Evolutionary conservation across 768 basidiomycete genomes (phyloP).

Genomic region (Mycena maculata): DNA sequence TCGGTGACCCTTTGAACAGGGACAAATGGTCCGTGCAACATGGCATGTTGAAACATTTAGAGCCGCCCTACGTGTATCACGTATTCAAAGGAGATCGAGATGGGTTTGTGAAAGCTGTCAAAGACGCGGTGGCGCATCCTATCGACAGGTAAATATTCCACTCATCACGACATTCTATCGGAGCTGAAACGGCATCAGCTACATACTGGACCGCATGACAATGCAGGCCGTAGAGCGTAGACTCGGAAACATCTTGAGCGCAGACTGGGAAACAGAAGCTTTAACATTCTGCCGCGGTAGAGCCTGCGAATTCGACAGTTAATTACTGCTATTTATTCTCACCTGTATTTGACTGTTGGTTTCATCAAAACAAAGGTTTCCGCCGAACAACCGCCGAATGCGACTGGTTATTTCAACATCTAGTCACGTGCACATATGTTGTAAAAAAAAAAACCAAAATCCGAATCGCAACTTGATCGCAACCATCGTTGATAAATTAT

Average conservation of each 20-base stretch:
- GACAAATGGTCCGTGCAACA: constrained; percentile 47
- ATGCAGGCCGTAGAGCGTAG: constrained; percentile 32
- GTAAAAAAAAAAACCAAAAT: too few species aligned
- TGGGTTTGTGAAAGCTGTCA: constrained; percentile 44
- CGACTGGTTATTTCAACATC: not conserved
- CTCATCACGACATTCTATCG: not conserved
- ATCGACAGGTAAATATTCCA: constrained; percentile 40
- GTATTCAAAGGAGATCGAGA: constrained; percentile 43
- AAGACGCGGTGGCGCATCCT: constrained; percentile 41
- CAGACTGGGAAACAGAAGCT: constrained; percentile 45
- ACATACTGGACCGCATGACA: constrained; percentile 47
- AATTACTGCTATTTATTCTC: too few species aligned
- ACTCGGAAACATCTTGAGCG: constrained; percentile 43
- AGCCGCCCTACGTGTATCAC: constrained; percentile 50
- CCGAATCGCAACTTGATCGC: too few species aligned
- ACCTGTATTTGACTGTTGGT: too few species aligned
- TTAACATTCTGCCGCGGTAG: not conserved
- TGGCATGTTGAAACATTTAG: constrained; percentile 40
- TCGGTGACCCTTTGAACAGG: constrained; percentile 41
- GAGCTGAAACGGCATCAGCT: constrained; percentile 25
- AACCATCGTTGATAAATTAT: too few species aligned
- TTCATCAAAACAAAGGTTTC: too few species aligned
- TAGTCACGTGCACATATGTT: constrained; percentile 2
- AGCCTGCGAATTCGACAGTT: too few species aligned
- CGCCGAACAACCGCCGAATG: too few species aligned